phyloP scores from a whole-genome alignment of 306 rosid genomes.

The Oxytropis ochrocephala region DNA sequence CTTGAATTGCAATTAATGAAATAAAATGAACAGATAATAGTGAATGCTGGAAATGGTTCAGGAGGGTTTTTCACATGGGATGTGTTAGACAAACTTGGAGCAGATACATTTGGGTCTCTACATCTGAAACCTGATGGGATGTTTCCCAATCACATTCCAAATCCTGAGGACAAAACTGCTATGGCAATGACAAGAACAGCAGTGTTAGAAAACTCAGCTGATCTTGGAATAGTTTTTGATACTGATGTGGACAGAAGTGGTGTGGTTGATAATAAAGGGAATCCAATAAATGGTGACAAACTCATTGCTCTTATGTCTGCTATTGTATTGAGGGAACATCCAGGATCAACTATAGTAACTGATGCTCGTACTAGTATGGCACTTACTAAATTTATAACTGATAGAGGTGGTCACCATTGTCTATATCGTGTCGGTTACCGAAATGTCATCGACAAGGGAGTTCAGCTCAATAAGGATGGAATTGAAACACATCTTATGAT shows the following conservation, averaged over 20 bases:
- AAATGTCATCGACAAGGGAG: conserved; percentile 84
- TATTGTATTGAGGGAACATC: conserved; percentile 65
- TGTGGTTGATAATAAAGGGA: conserved; percentile 62
- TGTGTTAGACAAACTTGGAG: conserved; percentile 86
- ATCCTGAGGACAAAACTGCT: conserved; percentile 79
- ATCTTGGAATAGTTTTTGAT: conserved; percentile 82
- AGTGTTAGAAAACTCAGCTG: conserved; percentile 57
- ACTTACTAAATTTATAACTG: conserved; percentile 57
- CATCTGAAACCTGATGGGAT: conserved; percentile 85
- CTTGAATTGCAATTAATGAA: not conserved
- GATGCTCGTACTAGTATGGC: conserved; percentile 82
- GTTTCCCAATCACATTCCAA: conserved; percentile 94
- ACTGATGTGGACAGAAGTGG: conserved; percentile 93
- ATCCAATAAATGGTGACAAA: conserved; percentile 74
- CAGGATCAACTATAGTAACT: conserved; percentile 69
- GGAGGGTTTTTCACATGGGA: conserved; percentile 93
- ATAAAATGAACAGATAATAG: conserved; percentile 57
- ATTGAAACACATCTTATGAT: conserved; percentile 80
- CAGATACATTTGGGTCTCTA: conserved; percentile 87
- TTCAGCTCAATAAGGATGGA: conserved; percentile 58
- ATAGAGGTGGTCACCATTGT: conserved; percentile 74
- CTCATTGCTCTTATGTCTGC: conserved; percentile 84
- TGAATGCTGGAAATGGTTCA: conserved; percentile 90
- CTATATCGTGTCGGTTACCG: conserved; percentile 78
- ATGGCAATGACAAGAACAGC: conserved; percentile 78